A percentile compares a stretch with the other conserved stretches of the same genome.
These are phyloP conservation scores for Phytophthora macrochlamydospora DNA, from an alignment of 352 stramenopile species.

Conservation along the genomic window DNA sequence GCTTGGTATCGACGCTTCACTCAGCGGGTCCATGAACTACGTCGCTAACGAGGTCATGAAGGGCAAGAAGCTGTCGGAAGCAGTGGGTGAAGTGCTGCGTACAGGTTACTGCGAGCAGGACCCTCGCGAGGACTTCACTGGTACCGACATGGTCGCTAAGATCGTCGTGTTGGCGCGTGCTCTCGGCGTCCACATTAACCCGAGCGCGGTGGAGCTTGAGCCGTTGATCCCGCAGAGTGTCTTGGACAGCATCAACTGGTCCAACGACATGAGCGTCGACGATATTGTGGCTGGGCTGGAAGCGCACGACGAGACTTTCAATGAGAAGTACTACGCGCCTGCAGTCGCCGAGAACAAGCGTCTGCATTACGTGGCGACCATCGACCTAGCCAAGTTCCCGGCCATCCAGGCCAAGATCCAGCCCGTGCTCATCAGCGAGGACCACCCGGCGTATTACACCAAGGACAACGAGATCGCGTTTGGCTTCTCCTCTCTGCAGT, in stretches of 20 bases:
- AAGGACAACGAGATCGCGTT: constrained; percentile 80
- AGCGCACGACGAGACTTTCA: constrained; percentile 63
- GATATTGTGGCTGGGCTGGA: constrained; percentile 56
- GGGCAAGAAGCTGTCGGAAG: constrained; percentile 62
- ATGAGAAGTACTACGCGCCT: constrained; percentile 53
- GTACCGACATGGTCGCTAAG: constrained; percentile 71
- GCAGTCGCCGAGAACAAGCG: constrained; percentile 52
- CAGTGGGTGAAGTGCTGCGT: constrained; percentile 50
- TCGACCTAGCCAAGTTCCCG: constrained; percentile 60
- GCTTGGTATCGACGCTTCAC: constrained; percentile 52
- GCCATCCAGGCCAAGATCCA: constrained; percentile 53
- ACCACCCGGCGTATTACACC: constrained; percentile 62
- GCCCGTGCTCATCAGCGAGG: constrained; percentile 61
- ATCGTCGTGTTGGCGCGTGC: constrained; percentile 70
- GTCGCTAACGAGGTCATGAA: constrained; percentile 80
- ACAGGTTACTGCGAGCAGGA: constrained; percentile 76
- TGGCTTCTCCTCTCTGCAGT: constrained; percentile 73
- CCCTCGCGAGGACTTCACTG: constrained; percentile 70
- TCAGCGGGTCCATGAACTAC: constrained; percentile 80
- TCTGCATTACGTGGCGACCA: constrained; percentile 71
- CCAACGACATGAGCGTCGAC: constrained; percentile 46
- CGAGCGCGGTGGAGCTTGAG: constrained; percentile 53
- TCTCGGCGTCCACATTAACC: constrained; percentile 58
- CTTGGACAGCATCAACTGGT: constrained; percentile 54
- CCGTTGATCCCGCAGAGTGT: constrained; percentile 55